Evolutionary conservation across 192 early-diverging fungal species (phyloP).

Genomic region (Podila horticola): DNA sequence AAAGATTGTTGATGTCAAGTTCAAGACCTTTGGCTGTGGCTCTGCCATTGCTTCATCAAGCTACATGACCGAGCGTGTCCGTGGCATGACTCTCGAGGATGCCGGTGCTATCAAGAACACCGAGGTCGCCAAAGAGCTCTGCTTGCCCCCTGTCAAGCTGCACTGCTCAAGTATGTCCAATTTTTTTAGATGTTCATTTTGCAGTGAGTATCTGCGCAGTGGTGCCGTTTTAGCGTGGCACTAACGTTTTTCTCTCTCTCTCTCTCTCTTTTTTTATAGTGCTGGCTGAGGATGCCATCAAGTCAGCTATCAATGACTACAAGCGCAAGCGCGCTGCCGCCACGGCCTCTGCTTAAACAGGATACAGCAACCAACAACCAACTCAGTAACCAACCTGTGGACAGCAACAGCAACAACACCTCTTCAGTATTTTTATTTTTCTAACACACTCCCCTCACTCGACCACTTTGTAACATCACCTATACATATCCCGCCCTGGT

Average conservation of each 20-base stretch:
- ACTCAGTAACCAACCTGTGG: neutral
- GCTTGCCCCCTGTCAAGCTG: conserved; percentile 95
- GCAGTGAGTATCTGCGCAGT: neutral
- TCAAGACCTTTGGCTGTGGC: conserved; percentile 99
- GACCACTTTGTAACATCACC: neutral
- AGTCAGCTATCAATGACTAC: conserved; percentile 98
- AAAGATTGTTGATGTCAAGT: conserved; percentile 95
- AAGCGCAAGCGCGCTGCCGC: conserved; percentile 78
- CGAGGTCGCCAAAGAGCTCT: conserved; percentile 96
- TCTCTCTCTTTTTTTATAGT: conserved; percentile 61
- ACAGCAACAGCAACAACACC: neutral
- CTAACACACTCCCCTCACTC: conserved; percentile 5
- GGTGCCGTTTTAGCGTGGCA: neutral
- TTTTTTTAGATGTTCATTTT: neutral
- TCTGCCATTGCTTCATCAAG: conserved; percentile 94
- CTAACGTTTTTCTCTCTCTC: conserved; percentile 19
- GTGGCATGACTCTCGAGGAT: conserved; percentile 92
- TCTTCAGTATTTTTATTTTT: neutral
- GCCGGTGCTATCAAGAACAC: conserved; percentile 95
- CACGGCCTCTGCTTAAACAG: conserved; percentile 15
- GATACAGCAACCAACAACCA: neutral
- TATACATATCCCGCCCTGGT: neutral
- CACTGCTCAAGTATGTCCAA: conserved; percentile 92
- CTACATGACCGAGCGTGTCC: conserved; percentile 94
- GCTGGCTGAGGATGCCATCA: conserved; percentile 99